Evolutionary conservation across 768 basidiomycete species (phyloP).

Genomic region (Lactarius akahatsu): DNA sequence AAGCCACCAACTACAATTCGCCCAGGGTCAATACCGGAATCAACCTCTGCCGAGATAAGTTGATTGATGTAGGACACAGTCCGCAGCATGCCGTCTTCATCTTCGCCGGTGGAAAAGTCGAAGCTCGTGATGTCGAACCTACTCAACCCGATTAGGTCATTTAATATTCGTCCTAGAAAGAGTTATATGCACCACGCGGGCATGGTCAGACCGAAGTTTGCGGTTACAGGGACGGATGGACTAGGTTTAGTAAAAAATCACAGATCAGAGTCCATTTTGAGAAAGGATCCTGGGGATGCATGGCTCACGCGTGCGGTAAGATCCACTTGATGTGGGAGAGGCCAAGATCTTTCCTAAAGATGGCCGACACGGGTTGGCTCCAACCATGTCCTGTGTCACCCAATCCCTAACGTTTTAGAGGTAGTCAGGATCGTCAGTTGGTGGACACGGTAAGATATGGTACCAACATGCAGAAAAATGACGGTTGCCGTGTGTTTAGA

Average conservation of each 20-base stretch:
- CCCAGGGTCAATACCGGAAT: slow-evolving; percentile 61
- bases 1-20: slow-evolving; percentile 88
- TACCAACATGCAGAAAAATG: slow-evolving; percentile 83
- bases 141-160: slow-evolving; percentile 4
- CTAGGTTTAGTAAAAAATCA: slow-evolving; percentile 6
- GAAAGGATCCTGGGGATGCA: slow-evolving; percentile 16
- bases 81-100: slow-evolving; percentile 72
- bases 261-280: not conserved
- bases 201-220: slow-evolving; percentile 73
- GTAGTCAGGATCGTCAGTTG: slow-evolving; percentile 10
- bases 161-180: not conserved
- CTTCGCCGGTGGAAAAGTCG: slow-evolving; percentile 60
- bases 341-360: slow-evolving; percentile 52
- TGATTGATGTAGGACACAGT: slow-evolving; percentile 60
- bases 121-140: slow-evolving; percentile 82
- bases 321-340: slow-evolving; percentile 87
- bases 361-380: slow-evolving; percentile 65
- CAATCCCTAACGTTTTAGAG: slow-evolving; percentile 52
- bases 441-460: not conserved
- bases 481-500: slow-evolving; percentile 80
- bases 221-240: slow-evolving; percentile 52
- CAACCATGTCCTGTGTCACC: slow-evolving; percentile 76
- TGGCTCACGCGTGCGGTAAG: slow-evolving; percentile 74
- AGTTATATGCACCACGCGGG: slow-evolving; percentile 59
- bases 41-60: slow-evolving; percentile 73